These are phyloP conservation scores for Ceraceosorus guamensis DNA, from an alignment of 1,284 basidiomycete genomes.

Conservation along the genomic window DNA sequence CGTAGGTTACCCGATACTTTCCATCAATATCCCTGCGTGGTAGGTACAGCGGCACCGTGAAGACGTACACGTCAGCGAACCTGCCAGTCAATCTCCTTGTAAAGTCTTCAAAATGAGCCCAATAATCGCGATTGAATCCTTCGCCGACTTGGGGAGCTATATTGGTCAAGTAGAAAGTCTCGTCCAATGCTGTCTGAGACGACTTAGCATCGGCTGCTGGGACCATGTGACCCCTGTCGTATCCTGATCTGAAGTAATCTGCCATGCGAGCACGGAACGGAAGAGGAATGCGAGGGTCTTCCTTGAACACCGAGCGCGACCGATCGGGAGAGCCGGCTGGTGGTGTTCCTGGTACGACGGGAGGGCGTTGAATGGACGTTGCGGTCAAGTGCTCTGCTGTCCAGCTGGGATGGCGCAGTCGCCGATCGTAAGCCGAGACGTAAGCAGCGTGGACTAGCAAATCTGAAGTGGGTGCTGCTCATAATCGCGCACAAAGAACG, in stretches of 20 bases:
- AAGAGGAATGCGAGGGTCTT: conserved; percentile 71
- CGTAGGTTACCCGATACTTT: conserved; percentile 83
- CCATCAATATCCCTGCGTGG: conserved; percentile 76
- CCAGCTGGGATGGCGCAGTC: conserved; percentile 86
- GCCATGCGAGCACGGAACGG: conserved; percentile 75
- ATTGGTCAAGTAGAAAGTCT: conserved; percentile 90
- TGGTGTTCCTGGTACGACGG: conserved; percentile 44
- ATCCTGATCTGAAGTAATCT: conserved; percentile 77
- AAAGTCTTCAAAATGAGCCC: conserved; percentile 67
- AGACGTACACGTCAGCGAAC: conserved; percentile 92
- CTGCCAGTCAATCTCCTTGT: conserved; percentile 75
- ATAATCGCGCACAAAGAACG: too few species aligned
- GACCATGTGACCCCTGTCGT: conserved; percentile 71
- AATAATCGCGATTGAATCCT: conserved; percentile 95
- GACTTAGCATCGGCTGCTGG: conserved; percentile 94
- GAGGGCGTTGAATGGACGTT: conserved; percentile 51
- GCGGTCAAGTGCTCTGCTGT: conserved; percentile 85
- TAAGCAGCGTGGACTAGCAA: conserved; percentile 72
- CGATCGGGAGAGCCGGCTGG: conserved; percentile 63
- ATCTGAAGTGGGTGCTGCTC: conserved; percentile 62
- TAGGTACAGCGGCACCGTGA: conserved; percentile 94
- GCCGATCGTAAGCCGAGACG: conserved; percentile 80
- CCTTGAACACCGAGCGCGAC: conserved; percentile 64
- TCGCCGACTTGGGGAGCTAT: conserved; percentile 97
- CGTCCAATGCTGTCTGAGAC: conserved; percentile 88